Percentiles rank a stretch among this genome's conserved stretches.
phyloP scores from a whole-genome alignment of 495 filamentous ascomycete species.

The Aspergillus olivimuriae region DNA sequence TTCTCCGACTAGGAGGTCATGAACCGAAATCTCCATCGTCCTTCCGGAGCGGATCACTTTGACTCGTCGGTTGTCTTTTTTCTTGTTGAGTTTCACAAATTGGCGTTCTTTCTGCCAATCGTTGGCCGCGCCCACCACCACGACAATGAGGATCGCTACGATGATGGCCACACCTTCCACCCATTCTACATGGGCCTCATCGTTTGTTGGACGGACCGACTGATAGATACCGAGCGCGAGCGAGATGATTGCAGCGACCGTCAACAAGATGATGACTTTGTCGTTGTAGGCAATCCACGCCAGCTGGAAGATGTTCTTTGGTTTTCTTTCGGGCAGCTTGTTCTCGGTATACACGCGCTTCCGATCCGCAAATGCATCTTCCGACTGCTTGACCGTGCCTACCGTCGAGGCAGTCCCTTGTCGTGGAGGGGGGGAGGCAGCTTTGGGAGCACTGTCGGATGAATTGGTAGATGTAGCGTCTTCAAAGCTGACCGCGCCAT shows the following conservation, averaged over 20 bases:
- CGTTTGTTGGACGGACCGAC: slow-evolving; percentile 40
- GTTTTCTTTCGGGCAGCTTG: slow-evolving; percentile 61
- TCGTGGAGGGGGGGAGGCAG: slow-evolving; percentile 19
- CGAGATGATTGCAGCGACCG: slow-evolving; percentile 72
- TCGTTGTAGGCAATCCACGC: slow-evolving; percentile 83
- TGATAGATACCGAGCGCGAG: slow-evolving; percentile 75
- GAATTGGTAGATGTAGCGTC: slow-evolving; percentile 40
- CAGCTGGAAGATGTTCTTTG: slow-evolving; percentile 63
- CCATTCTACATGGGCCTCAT: slow-evolving; percentile 64
- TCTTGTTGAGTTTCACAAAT: slow-evolving; percentile 63
- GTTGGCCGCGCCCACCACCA: slow-evolving; percentile 60
- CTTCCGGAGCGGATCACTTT: slow-evolving; percentile 74
- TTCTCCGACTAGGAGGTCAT: slow-evolving; percentile 79
- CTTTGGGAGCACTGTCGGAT: slow-evolving; percentile 22
- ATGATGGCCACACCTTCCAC: slow-evolving; percentile 71
- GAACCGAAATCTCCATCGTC: slow-evolving; percentile 68
- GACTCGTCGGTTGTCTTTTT: slow-evolving; percentile 64
- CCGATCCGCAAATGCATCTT: slow-evolving; percentile 52
- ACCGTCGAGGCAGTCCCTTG: slow-evolving; percentile 24
- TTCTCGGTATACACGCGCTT: slow-evolving; percentile 66
- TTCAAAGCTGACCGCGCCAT: slow-evolving; percentile 65
- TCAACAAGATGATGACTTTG: slow-evolving; percentile 74
- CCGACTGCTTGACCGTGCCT: slow-evolving; percentile 19
- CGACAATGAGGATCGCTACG: slow-evolving; percentile 63
- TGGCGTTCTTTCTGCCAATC: slow-evolving; percentile 71